Evolutionary conservation across 2,329 filamentous ascomycete genomes (phyloP).

Genomic region (Colletotrichum falcatum): DNA sequence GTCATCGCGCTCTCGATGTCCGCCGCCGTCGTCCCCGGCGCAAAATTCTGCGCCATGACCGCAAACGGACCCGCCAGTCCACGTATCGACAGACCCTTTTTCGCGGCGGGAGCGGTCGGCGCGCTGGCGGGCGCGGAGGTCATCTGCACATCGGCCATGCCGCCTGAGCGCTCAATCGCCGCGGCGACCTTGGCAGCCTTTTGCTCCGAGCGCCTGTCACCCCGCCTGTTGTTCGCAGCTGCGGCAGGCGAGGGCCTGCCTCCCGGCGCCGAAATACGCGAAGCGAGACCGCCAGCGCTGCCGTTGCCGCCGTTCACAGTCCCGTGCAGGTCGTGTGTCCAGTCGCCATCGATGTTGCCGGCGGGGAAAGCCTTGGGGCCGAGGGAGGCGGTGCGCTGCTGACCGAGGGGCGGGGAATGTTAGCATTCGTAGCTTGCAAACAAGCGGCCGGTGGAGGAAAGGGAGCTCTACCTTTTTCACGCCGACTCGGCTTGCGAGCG

Average conservation of each 20-base stretch:
- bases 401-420: constrained; percentile 32
- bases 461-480: constrained; percentile 72
- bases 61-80: constrained; percentile 79
- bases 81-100: constrained; percentile 73
- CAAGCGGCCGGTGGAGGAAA: not conserved
- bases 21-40: constrained; percentile 81
- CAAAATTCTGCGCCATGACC: constrained; percentile 85
- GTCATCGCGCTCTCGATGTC: constrained; percentile 87
- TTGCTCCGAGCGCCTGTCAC: constrained; percentile 47
- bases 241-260: constrained; percentile 45
- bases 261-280: constrained; percentile 59
- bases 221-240: constrained; percentile 34
- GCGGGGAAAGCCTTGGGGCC: constrained; percentile 53
- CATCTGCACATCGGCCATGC: constrained; percentile 45
- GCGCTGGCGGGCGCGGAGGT: constrained; percentile 31
- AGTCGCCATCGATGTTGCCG: constrained; percentile 74
- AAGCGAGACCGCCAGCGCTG: constrained; percentile 55
- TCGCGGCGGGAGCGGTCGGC: constrained; percentile 48
- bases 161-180: constrained; percentile 57
- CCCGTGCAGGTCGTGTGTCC: constrained; percentile 77
- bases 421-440: constrained; percentile 37
- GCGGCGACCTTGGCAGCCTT: constrained; percentile 58
- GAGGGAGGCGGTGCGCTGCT: constrained; percentile 47
- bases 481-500: constrained; percentile 78
- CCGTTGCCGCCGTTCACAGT: constrained; percentile 51